Conservation (phyloP, 164 flowering plant species). For the Liquidambar formosana region DNA sequence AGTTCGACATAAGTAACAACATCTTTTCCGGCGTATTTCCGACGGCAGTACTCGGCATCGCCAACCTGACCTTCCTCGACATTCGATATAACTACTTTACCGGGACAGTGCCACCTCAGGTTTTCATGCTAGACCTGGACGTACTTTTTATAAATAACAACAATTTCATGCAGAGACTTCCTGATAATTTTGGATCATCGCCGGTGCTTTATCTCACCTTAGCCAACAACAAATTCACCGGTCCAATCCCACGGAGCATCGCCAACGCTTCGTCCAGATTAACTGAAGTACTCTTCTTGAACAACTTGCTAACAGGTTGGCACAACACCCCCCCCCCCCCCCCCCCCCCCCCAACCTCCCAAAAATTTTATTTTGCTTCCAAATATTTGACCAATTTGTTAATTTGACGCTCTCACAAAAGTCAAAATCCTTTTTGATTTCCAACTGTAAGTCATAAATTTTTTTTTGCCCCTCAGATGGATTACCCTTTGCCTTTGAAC, state of each 20-base stretch:
- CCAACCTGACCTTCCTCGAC: constrained; percentile 29
- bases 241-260: constrained; percentile 40
- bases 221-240: constrained; percentile 46
- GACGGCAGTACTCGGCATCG: not conserved
- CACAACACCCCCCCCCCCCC: no score
- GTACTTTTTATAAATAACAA: constrained; percentile 42
- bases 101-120: constrained; percentile 29
- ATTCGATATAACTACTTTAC: constrained; percentile 30
- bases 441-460: no score
- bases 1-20: constrained; percentile 43
- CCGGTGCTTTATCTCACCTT: constrained; percentile 22
- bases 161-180: constrained; percentile 27
- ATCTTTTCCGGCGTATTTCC: constrained; percentile 29
- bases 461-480: no score
- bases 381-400: no score
- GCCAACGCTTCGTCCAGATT: constrained; percentile 15
- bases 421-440: no score
- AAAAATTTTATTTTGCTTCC: no score
- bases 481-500: no score
- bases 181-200: constrained; percentile 24
- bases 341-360: no score
- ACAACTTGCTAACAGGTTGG: constrained; percentile 29
- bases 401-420: no score
- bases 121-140: constrained; percentile 25
- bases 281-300: constrained; percentile 27